Conservation (phyloP, 169 alveolate genomes). For the Condylostoma magnum region DNA sequence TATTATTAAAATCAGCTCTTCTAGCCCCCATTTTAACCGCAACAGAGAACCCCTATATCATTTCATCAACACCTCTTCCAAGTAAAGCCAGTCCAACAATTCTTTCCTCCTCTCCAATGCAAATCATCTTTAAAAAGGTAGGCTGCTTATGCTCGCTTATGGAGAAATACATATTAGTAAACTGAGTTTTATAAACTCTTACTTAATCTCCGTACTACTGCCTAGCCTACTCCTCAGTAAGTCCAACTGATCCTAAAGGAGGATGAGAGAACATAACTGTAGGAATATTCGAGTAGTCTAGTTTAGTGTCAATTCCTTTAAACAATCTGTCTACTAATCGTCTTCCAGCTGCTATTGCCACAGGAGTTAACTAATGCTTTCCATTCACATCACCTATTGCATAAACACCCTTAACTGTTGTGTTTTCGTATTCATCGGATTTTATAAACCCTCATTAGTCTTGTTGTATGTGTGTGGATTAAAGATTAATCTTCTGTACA, state of each 20-base stretch:
- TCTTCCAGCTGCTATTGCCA: slow-evolving; percentile 94
- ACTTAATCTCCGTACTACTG: slow-evolving; percentile 80
- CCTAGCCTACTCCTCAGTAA: slow-evolving; percentile 87
- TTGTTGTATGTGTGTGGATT: slow-evolving; percentile 57
- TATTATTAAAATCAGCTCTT: slow-evolving; percentile 81
- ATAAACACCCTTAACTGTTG: slow-evolving; percentile 59
- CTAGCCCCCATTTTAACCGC: slow-evolving; percentile 90
- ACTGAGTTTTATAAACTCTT: slow-evolving; percentile 59
- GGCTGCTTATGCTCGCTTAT: slow-evolving; percentile 57
- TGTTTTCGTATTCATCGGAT: slow-evolving; percentile 73
- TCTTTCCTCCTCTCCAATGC: slow-evolving; percentile 55
- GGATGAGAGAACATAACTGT: slow-evolving; percentile 91
- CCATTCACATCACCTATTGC: slow-evolving; percentile 74
- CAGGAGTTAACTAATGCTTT: slow-evolving; percentile 87
- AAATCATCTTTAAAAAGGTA: slow-evolving; percentile 64
- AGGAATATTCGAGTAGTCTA: slow-evolving; percentile 82
- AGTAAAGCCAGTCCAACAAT: slow-evolving; percentile 86
- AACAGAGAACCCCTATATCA: slow-evolving; percentile 88
- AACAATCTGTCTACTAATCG: slow-evolving; percentile 89
- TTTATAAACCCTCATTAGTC: slow-evolving; percentile 52
- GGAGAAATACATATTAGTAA: slow-evolving; percentile 63
- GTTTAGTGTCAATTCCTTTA: slow-evolving; percentile 44
- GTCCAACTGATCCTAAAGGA: slow-evolving; percentile 89
- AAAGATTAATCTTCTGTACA: slow-evolving; percentile 46
- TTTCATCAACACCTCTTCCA: slow-evolving; percentile 89